Evolutionary conservation across 257 asterid genomes (phyloP).

Genomic region (Solanum dulcamara): DNA sequence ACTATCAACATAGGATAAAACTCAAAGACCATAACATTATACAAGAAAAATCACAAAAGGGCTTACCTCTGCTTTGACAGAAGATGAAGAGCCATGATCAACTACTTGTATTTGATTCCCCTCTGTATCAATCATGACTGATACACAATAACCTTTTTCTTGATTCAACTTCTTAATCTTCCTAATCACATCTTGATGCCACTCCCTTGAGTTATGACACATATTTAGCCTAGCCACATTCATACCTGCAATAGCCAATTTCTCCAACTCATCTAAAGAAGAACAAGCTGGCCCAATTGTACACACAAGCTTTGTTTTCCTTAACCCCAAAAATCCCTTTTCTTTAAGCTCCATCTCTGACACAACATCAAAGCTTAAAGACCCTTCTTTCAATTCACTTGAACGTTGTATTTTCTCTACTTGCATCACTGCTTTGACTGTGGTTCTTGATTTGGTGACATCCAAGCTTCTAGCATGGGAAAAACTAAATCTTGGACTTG

Average conservation of each 20-base stretch:
- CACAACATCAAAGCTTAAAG: constrained; percentile 52
- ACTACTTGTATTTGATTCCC: constrained; percentile 70
- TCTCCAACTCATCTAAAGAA: constrained; percentile 53
- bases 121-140: constrained; percentile 83
- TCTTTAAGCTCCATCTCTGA: constrained; percentile 55
- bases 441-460: background rate
- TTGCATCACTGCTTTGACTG: constrained; percentile 40
- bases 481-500: constrained; percentile 6
- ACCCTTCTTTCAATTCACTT: constrained; percentile 16
- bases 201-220: constrained; percentile 73
- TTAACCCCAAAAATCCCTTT: constrained; percentile 71
- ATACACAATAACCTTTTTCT: constrained; percentile 60
- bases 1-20: background rate
- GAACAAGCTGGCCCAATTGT: constrained; percentile 84
- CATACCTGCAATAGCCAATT: constrained; percentile 68
- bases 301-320: constrained; percentile 84
- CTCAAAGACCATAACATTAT: background rate
- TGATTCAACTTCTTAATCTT: constrained; percentile 63
- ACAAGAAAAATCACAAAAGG: background rate
- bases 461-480: constrained; percentile 13
- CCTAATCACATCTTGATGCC: constrained; percentile 68
- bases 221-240: constrained; percentile 81
- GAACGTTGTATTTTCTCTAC: constrained; percentile 21
- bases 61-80: constrained; percentile 77
- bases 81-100: constrained; percentile 74